Base-by-base conservation (phyloP, 345 rosid genomes). In the Cardamine chenopodiifolia region DNA sequence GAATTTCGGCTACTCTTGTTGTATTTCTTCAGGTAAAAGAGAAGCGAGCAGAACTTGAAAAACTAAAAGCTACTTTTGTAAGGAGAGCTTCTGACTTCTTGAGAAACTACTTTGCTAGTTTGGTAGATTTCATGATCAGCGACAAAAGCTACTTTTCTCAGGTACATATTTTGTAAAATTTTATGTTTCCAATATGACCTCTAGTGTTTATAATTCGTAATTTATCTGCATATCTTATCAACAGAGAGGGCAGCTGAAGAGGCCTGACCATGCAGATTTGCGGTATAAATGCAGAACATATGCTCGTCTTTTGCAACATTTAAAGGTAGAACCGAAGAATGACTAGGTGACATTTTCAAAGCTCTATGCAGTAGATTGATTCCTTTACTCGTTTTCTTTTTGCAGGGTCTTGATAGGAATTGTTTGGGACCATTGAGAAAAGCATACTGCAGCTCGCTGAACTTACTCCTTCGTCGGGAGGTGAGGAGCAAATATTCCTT, bases 251-350 rank as follows among this genome's bases (percentile, higher is more conserved):
- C 98, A 95, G 82, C 82, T 95, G 79, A 95, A 95, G 87, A 89
- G 98, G 81, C 99, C 98, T 71, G 99, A 92, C 85, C 99, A 95
- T 85, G 98, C 98, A 62, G 99, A 95, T 71, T 86, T 95, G 83
- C 85, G 99, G 76, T 95, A 95, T 82, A 95, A 92, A 82, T 95
- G 99, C 84, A 85, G 99, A 84, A 92, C 97, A 74, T 95, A 95
- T 86, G 98, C 99, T 79, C 99, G 99, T 56, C 92, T 95, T 72
- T 83, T 95, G 71, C 98, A 92, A 81, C 98, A 92, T 84, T 78
- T 95, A 74, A 95, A 95, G 98, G 99, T 90, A 63, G 62, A 66
- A 37, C 42, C 29, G 13, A 62, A 71, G 54, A 26, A 67, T 29
- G 39, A 62, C 37, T 60, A 55, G 14, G 49, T 37, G 59, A 37